Evolutionary conservation across 2,329 filamentous ascomycete genomes (phyloP), one percentile per base, ranked within the genome.

Genomic region (Teratosphaeria epicoccoides): DNA sequence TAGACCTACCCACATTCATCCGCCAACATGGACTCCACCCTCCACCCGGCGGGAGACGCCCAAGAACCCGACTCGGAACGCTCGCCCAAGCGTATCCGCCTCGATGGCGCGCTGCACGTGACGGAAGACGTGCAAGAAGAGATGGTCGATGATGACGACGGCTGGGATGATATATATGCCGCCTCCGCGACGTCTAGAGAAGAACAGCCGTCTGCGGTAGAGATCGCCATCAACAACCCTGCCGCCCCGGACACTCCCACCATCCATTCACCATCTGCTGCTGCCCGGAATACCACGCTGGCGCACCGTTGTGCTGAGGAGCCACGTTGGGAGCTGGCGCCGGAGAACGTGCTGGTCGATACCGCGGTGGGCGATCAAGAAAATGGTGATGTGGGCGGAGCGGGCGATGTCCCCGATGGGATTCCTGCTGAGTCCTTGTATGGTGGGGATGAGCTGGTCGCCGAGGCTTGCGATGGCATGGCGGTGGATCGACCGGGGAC

Each of bases 41-140:
- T 40, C n/a, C 33, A 40, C 6, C 33, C 33, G 0, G 33, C 49
- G 23, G 33, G 47, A 40, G 52, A 57, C 14, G 25, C 47, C 3
- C 54, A 54, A 45, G 52, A 61, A 6, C 54, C 59, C 23, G 60
- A 63, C 52, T 60, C 61, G 50, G 49, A 57, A 48, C 55, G 62
- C 43, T 70, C 71, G 43, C 65, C 68, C 52, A 73, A 73, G 65
- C 67, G 68, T 61, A 66, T 66, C 54, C 63, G 67, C 58, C 62
- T 71, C 50, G 70, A 73, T 56, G 66, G 61, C 51, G 62, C 66
- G 49, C 58, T 65, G 55, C 59, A 64, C 56, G 63, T 65, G 55
- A 65, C 68, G 2, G 55, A 57, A 43, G 56, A 60, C 10, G 53
- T 57, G 4, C 59, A 58, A 46, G 54, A 65, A 44, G 63, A 66